phyloP scores from a whole-genome alignment of 2,329 filamentous ascomycete genomes.

The Colletotrichum sp. region DNA sequence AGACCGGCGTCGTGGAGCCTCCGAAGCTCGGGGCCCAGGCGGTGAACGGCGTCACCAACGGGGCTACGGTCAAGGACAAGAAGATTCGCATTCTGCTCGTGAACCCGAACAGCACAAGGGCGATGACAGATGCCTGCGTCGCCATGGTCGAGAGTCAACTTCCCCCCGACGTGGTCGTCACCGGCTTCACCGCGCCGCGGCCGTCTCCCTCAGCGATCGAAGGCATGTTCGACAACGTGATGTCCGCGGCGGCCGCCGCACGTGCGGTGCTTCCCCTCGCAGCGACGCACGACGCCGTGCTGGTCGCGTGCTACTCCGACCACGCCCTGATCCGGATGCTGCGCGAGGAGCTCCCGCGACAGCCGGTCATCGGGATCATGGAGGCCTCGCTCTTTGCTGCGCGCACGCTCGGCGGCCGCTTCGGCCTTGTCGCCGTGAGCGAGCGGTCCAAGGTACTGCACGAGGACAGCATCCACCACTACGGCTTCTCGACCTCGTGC shows the following conservation, averaged over 20 bases:
- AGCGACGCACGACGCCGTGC: constrained; percentile 40
- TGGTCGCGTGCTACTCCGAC: constrained; percentile 15
- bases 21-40: neutral
- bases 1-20: constrained; percentile 38
- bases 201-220: constrained; percentile 44
- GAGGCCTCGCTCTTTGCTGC: constrained; percentile 58
- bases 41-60: neutral
- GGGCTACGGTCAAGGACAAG: neutral
- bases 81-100: constrained; percentile 64
- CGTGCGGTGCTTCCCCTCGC: constrained; percentile 33
- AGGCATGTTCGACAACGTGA: constrained; percentile 66
- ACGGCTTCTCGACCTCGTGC: constrained; percentile 6
- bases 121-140: constrained; percentile 73
- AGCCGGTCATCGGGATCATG: constrained; percentile 80
- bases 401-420: constrained; percentile 6
- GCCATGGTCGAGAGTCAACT: constrained; percentile 48
- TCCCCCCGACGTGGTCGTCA: constrained; percentile 36
- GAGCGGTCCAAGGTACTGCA: constrained; percentile 2
- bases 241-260: constrained; percentile 46
- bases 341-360: constrained; percentile 15
- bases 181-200: constrained; percentile 10
- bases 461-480: constrained; percentile 19
- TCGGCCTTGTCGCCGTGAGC: constrained; percentile 6
- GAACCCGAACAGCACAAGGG: constrained; percentile 77
- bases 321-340: constrained; percentile 15